Percentiles rank a stretch among this genome's conserved stretches.
Conservation (phyloP, 768 basidiomycete genomes). For the Lactifluus volemus region DNA sequence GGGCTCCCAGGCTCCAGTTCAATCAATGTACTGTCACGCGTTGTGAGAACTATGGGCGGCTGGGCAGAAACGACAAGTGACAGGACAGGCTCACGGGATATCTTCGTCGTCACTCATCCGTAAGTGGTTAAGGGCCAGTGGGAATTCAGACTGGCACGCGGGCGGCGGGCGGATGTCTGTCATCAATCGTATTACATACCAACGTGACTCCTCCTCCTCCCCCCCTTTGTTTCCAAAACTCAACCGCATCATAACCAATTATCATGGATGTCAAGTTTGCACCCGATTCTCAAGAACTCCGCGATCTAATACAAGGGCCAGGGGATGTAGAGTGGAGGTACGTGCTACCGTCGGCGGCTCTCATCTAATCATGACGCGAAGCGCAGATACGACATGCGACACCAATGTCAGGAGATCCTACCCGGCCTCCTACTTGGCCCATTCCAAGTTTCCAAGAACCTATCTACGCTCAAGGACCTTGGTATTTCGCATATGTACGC, state of each 20-base stretch:
- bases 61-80: not conserved
- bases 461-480: conserved; percentile 56
- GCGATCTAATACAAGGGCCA: conserved; percentile 65
- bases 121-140: not conserved
- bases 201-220: not conserved
- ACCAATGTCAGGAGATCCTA: conserved; percentile 90
- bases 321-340: conserved; percentile 81
- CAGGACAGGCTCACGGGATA: conserved; percentile 1
- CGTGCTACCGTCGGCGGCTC: conserved; percentile 21
- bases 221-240: not conserved
- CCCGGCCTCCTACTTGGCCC: conserved; percentile 79
- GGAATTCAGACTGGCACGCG: not conserved
- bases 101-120: conserved; percentile 14
- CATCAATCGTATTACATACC: not conserved
- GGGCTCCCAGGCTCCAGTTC: not conserved
- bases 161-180: too few relatives aligned
- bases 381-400: conserved; percentile 83
- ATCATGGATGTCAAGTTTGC: conserved; percentile 1
- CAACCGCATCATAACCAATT: not conserved
- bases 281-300: conserved; percentile 27
- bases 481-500: conserved; percentile 75
- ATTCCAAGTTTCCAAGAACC: conserved; percentile 79
- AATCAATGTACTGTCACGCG: conserved; percentile 1
- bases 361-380: not conserved
- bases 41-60: not conserved